Conservation (phyloP, 805 yeast genomes). For the Kazachstania psychrophila region DNA sequence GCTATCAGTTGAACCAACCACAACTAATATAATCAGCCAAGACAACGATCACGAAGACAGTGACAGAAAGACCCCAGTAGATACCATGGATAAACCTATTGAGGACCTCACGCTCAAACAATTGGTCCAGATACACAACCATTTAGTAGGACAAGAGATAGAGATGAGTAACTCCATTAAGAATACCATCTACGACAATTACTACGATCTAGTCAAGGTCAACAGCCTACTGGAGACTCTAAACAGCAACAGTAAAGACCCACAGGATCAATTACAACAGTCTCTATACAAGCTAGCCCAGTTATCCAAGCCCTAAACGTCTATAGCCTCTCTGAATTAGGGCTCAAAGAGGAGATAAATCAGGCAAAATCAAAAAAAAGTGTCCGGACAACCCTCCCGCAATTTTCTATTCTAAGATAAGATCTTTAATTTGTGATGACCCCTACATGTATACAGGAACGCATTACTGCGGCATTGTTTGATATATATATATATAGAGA, state of each 20-base stretch:
- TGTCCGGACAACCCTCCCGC: too few species aligned
- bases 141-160: constrained; percentile 21
- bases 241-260: neutral
- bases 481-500: too few species aligned
- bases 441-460: too few species aligned
- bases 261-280: neutral
- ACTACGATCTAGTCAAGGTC: constrained; percentile 61
- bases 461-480: too few species aligned
- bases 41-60: neutral
- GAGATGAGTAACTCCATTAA: constrained; percentile 41
- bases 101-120: constrained; percentile 14
- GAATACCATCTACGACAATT: constrained; percentile 65
- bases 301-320: too few species aligned
- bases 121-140: constrained; percentile 22
- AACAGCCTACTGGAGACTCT: constrained; percentile 40
- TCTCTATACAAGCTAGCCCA: neutral
- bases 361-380: too few species aligned
- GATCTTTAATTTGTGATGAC: too few species aligned
- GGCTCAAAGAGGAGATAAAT: too few species aligned
- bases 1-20: neutral
- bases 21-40: neutral
- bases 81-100: neutral
- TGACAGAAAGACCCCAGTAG: neutral
- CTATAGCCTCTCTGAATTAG: too few species aligned
- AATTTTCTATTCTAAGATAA: too few species aligned